Percentiles rank a stretch among this genome's conserved stretches.
phyloP scores from a whole-genome alignment of 2,329 filamentous ascomycete genomes.

The Stemphylium vesicarium region DNA sequence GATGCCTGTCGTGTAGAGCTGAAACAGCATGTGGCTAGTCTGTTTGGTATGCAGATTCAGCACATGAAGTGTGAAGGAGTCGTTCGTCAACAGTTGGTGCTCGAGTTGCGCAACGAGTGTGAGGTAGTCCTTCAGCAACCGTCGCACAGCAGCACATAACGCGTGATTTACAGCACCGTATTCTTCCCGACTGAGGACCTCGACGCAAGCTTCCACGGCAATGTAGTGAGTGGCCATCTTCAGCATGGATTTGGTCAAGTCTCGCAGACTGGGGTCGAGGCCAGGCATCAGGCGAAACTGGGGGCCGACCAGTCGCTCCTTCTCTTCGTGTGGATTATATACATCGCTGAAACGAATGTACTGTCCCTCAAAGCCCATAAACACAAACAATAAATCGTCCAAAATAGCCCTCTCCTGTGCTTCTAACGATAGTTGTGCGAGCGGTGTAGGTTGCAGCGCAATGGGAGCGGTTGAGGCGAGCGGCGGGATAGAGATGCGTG shows the following conservation, averaged over 20 bases:
- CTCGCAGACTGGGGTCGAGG: conserved; percentile 87
- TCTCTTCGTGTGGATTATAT: conserved; percentile 84
- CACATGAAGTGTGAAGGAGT: conserved; percentile 88
- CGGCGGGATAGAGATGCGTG: conserved; percentile 67
- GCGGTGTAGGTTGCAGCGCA: conserved; percentile 68
- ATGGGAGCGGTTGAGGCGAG: conserved; percentile 71
- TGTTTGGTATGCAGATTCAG: conserved; percentile 90
- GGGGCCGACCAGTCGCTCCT: conserved; percentile 84
- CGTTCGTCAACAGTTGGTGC: conserved; percentile 87
- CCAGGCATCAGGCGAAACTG: conserved; percentile 79
- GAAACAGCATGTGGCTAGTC: conserved; percentile 88
- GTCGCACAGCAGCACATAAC: conserved; percentile 91
- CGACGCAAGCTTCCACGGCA: conserved; percentile 89
- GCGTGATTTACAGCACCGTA: conserved; percentile 96
- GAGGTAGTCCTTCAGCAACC: conserved; percentile 89
- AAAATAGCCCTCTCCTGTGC: conserved; percentile 85
- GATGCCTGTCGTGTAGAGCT: conserved; percentile 78
- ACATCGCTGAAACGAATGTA: conserved; percentile 86
- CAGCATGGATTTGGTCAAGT: conserved; percentile 86
- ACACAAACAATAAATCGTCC: conserved; percentile 90
- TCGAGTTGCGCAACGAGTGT: conserved; percentile 92
- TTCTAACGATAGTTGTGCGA: conserved; percentile 76
- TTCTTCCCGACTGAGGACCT: conserved; percentile 90
- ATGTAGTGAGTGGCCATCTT: conserved; percentile 94
- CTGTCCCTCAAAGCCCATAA: conserved; percentile 99